phyloP scores from a whole-genome alignment of 805 yeast genomes.

The Starmerella apicola region DNA sequence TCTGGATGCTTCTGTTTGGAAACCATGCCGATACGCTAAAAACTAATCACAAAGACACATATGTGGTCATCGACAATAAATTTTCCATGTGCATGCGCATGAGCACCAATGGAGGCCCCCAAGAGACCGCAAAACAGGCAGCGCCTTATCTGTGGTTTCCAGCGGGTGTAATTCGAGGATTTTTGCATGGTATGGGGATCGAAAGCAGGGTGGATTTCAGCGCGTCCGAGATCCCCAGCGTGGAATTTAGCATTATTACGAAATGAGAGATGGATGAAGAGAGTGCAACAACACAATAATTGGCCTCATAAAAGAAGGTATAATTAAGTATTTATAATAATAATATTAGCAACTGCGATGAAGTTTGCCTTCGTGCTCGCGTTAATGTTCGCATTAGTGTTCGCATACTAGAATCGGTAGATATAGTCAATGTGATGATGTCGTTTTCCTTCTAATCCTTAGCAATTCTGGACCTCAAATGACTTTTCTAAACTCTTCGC shows the following conservation, averaged over 20 bases:
- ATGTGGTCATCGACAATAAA: conserved; percentile 59
- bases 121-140: conserved; percentile 27
- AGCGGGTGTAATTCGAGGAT: conserved; percentile 64
- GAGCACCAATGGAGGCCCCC: conserved; percentile 27
- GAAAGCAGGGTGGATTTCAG: conserved; percentile 57
- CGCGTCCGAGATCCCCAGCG: conserved; percentile 46
- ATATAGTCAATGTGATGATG: no score
- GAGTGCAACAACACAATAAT: no score
- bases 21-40: conserved; percentile 86
- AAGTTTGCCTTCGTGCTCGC: neutral
- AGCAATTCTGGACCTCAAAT: no score
- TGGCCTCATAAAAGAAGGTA: no score
- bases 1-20: conserved; percentile 68
- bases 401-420: no score
- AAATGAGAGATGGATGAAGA: no score
- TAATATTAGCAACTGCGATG: no score
- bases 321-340: no score
- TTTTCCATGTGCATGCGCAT: conserved; percentile 45
- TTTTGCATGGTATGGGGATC: conserved; percentile 55
- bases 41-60: conserved; percentile 82
- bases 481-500: no score
- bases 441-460: no score
- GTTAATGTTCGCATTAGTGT: no score
- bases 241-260: conserved; percentile 53
- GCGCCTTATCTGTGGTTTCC: conserved; percentile 54